These are phyloP conservation scores for Rhynchosporium secalis DNA, from an alignment of 2,329 filamentous ascomycete species.

Conservation along the genomic window DNA sequence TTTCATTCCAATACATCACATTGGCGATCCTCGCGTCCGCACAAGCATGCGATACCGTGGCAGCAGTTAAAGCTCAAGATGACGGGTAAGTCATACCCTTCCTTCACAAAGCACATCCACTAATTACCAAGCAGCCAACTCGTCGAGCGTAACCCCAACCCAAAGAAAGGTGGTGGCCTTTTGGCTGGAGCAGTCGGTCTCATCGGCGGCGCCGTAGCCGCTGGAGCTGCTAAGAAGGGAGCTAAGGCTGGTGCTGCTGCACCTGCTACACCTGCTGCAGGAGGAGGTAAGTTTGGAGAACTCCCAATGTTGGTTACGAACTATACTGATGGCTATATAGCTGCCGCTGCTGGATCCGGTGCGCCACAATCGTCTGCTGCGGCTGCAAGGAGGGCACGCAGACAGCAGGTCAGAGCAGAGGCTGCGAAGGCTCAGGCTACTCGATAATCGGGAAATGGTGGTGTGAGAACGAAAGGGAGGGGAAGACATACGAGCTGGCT, in stretches of 20 bases:
- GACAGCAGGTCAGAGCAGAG: neutral
- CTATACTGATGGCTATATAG: no score
- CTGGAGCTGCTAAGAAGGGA: neutral
- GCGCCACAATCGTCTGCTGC: neutral
- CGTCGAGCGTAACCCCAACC: constrained; percentile 4
- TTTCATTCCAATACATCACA: constrained; percentile 11
- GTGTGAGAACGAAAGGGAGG: neutral
- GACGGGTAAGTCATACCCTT: neutral
- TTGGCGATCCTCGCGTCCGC: constrained; percentile 4
- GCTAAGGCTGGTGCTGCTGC: neutral
- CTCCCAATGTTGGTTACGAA: no score
- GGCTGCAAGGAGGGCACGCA: neutral
- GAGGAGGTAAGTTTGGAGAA: no score
- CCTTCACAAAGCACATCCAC: neutral
- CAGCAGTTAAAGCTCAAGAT: neutral
- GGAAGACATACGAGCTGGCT: neutral
- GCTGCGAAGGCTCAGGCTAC: neutral
- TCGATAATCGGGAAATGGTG: no score
- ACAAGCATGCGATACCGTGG: neutral
- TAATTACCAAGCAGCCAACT: neutral
- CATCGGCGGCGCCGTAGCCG: neutral
- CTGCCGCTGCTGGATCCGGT: neutral
- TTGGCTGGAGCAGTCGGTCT: constrained; percentile 2
- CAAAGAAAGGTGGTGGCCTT: neutral
- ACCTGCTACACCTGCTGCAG: neutral